Conservation (phyloP, 1,139 yeast genomes). For the Debaryomycetaceae sp. region DNA sequence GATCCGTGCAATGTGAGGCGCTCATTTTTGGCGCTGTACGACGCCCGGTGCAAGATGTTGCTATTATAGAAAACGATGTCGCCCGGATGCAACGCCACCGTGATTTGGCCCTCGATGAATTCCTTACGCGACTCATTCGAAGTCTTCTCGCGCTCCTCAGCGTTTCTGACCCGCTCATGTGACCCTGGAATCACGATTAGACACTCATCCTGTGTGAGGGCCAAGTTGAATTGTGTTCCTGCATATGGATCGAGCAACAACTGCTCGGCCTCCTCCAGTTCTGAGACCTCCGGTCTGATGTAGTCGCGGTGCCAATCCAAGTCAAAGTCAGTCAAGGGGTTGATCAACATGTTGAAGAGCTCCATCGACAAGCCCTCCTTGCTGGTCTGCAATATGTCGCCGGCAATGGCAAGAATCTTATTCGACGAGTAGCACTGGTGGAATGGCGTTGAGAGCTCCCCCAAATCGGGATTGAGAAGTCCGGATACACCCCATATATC, state of each 20-base stretch:
- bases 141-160: slow-evolving; percentile 43
- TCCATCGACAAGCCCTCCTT: slow-evolving; percentile 43
- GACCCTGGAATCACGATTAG: slow-evolving; percentile 51
- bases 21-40: slow-evolving; percentile 35
- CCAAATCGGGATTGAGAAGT: slow-evolving; percentile 47
- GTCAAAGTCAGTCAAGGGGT: slow-evolving; percentile 52
- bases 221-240: slow-evolving; percentile 54
- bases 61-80: slow-evolving; percentile 53
- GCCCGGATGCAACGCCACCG: slow-evolving; percentile 47
- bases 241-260: slow-evolving; percentile 40
- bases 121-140: slow-evolving; percentile 32
- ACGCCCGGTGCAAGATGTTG: slow-evolving; percentile 50
- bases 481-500: slow-evolving; percentile 58
- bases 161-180: slow-evolving; percentile 44
- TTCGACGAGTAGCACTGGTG: slow-evolving; percentile 44
- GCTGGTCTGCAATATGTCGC: slow-evolving; percentile 43
- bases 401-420: slow-evolving; percentile 37
- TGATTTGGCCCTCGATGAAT: slow-evolving; percentile 35
- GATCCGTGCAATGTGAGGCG: slow-evolving; percentile 53
- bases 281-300: slow-evolving; percentile 46
- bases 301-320: slow-evolving; percentile 58
- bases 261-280: slow-evolving; percentile 43
- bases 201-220: slow-evolving; percentile 46
- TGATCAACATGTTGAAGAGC: slow-evolving; percentile 52
- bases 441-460: slow-evolving; percentile 34